Conservation (phyloP, 2,329 filamentous ascomycete genomes). For the Paraphaeosphaeria sporulosa region DNA sequence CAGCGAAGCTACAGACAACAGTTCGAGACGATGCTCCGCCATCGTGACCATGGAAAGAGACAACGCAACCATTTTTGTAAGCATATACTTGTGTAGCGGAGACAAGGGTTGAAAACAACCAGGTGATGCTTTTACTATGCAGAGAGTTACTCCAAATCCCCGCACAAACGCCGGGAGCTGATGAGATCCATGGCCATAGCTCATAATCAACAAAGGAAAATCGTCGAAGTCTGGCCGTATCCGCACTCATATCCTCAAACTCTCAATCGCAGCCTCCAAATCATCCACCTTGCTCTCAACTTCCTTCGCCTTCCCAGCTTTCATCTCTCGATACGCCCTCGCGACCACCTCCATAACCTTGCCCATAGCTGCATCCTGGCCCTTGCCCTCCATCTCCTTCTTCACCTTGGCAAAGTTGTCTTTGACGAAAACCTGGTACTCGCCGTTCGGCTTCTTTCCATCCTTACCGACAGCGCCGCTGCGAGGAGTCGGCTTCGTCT, state of each 20-base stretch:
- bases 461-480: constrained; percentile 31
- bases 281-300: constrained; percentile 22
- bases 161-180: background rate
- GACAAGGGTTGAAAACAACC: background rate
- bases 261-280: constrained; percentile 30
- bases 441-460: constrained; percentile 46
- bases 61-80: background rate
- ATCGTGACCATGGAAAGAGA: background rate
- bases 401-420: constrained; percentile 67
- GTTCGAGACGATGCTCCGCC: too few species aligned
- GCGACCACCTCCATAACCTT: constrained; percentile 74
- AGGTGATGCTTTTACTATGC: background rate
- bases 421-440: constrained; percentile 70
- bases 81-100: too few species aligned
- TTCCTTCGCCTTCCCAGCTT: constrained; percentile 34
- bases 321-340: constrained; percentile 65
- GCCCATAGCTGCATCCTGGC: constrained; percentile 58
- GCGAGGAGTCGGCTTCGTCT: constrained; percentile 81
- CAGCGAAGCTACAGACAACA: too few species aligned
- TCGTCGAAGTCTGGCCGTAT: background rate
- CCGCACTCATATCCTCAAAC: constrained; percentile 24
- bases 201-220: background rate
- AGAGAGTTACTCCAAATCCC: background rate
- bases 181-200: background rate
- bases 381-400: constrained; percentile 56